Evolutionary conservation across 2,329 filamentous ascomycete genomes (phyloP).

Genomic region (Podosphaera xanthii): DNA sequence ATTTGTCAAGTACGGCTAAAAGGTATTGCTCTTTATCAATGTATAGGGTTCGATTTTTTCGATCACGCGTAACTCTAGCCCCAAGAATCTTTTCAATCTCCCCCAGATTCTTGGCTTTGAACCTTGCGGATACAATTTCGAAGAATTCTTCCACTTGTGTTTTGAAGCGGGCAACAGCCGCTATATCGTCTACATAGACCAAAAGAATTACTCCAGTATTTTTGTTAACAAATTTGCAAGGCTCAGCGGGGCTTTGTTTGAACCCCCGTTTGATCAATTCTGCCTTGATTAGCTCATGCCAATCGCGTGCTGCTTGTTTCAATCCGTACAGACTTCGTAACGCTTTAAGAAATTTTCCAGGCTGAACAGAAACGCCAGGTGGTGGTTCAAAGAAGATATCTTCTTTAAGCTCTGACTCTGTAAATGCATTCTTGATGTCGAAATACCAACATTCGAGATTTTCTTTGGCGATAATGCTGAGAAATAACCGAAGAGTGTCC

Average conservation of each 20-base stretch:
- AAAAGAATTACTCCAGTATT: not conserved
- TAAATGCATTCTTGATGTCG: too few species aligned
- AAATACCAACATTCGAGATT: not conserved
- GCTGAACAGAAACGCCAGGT: not conserved
- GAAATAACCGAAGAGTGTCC: not conserved
- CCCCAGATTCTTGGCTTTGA: conserved; percentile 1
- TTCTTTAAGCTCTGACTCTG: not conserved
- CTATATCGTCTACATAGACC: conserved; percentile 1
- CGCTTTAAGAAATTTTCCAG: not conserved
- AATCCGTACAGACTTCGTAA: not conserved
- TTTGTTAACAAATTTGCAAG: not conserved
- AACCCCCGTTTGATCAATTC: not conserved
- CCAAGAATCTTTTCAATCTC: conserved; percentile 1
- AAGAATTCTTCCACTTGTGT: not conserved
- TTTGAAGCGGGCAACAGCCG: not conserved
- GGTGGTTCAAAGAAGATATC: not conserved
- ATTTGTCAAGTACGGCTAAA: not conserved
- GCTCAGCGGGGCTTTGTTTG: not conserved
- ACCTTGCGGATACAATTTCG: not conserved
- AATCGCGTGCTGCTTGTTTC: not conserved
- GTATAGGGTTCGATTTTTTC: not conserved
- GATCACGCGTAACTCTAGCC: not conserved
- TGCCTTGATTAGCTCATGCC: not conserved
- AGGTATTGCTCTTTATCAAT: not conserved
- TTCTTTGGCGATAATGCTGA: not conserved